Percentiles rank a stretch among this genome's conserved stretches.
Evolutionary conservation across 805 yeast genomes (phyloP).

Genomic region (Candida orba): DNA sequence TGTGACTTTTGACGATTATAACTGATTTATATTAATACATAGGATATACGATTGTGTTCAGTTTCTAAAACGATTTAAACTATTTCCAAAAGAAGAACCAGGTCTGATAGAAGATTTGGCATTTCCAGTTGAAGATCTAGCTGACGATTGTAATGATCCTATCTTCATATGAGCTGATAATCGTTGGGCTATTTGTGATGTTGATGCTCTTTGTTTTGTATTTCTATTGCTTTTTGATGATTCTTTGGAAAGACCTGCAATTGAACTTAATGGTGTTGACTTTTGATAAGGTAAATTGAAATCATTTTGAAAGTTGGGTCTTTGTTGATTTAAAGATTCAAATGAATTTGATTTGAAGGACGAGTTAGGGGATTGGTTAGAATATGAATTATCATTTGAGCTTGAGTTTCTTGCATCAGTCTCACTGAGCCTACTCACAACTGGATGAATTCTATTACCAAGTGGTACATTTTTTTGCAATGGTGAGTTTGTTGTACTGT

Average conservation of each 20-base stretch:
- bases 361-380: conserved; percentile 10
- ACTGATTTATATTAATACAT: no score
- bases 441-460: conserved; percentile 3
- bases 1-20: no score
- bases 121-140: neutral
- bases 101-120: conserved; percentile 11
- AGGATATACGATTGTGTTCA: no score
- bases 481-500: conserved; percentile 4
- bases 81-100: conserved; percentile 13
- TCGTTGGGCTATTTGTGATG: conserved; percentile 20
- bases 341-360: conserved; percentile 3
- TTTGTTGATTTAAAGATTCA: no score
- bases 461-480: conserved; percentile 1
- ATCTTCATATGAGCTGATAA: conserved; percentile 21
- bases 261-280: neutral
- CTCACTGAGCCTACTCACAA: no score
- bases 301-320: no score
- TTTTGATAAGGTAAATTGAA: neutral
- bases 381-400: neutral
- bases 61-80: neutral
- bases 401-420: no score
- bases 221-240: neutral
- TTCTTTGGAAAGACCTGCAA: neutral
- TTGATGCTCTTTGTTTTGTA: conserved; percentile 14
- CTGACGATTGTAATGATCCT: conserved; percentile 7